Conservation (phyloP, 768 basidiomycete genomes). For the Serendipita sp. region DNA sequence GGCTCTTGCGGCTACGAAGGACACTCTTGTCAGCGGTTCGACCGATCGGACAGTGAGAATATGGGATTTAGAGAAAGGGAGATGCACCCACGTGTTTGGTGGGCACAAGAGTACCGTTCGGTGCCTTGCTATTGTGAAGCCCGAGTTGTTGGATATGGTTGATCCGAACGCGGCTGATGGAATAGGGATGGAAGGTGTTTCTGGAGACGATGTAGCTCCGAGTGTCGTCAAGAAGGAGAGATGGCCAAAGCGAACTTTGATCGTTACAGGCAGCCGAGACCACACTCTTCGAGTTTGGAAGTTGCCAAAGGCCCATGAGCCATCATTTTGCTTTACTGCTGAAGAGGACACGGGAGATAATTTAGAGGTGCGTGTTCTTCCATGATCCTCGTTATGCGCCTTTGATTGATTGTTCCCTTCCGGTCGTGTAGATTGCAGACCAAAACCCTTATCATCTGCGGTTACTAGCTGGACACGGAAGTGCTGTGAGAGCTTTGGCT, state of each 20-base stretch:
- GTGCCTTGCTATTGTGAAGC: conserved; percentile 90
- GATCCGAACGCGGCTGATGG: not conserved
- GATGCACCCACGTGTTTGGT: conserved; percentile 84
- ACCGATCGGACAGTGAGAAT: conserved; percentile 88
- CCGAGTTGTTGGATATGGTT: conserved; percentile 59
- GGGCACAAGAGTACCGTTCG: conserved; percentile 95
- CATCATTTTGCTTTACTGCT: not conserved
- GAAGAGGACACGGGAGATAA: conserved; percentile 11
- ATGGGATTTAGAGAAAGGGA: conserved; percentile 68
- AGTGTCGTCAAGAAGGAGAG: conserved; percentile 51
- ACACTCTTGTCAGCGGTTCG: conserved; percentile 78
- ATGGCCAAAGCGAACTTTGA: conserved; percentile 53
- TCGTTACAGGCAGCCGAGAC: conserved; percentile 60
- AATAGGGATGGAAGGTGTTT: not conserved
- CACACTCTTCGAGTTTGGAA: conserved; percentile 52
- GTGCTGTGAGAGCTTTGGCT: conserved; percentile 84
- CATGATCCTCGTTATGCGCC: not conserved
- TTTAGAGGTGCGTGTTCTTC: conserved; percentile 23
- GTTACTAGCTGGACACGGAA: conserved; percentile 75
- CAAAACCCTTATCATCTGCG: conserved; percentile 83
- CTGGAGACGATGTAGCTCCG: conserved; percentile 19
- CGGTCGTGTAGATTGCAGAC: conserved; percentile 33
- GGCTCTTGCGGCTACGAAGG: conserved; percentile 83
- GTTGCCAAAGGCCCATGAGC: conserved; percentile 34
- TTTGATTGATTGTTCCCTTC: too few relatives aligned